These are phyloP conservation scores for Magnusiomyces tetraspermus DNA, from an alignment of 1,139 yeast species.

Conservation along the genomic window DNA sequence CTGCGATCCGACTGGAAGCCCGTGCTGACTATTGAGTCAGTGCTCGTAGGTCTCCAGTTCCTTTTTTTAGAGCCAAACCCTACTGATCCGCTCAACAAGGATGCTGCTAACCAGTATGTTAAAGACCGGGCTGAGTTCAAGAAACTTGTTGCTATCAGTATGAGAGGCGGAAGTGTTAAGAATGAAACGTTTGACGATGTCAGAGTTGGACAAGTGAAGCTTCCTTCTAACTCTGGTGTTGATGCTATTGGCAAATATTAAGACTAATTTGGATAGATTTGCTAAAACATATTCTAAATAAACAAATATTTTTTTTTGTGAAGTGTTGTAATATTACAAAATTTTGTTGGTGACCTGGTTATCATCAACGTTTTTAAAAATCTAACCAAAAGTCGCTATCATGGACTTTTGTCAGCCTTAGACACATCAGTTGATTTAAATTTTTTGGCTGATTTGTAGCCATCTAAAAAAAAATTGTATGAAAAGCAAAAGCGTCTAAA, in stretches of 20 bases:
- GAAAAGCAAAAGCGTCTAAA: no score
- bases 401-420: no score
- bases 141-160: conserved; percentile 48
- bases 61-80: conserved; percentile 86
- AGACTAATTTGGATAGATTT: not conserved
- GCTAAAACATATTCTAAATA: not conserved
- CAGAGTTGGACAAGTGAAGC: not conserved
- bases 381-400: no score
- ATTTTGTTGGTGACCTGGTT: no score
- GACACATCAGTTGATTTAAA: no score
- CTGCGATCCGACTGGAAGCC: conserved; percentile 96
- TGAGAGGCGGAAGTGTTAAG: conserved; percentile 64
- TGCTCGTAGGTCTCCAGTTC: conserved; percentile 77
- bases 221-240: not conserved
- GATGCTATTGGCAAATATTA: not conserved
- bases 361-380: no score
- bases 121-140: conserved; percentile 49
- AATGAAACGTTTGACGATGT: conserved; percentile 58
- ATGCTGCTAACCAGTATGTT: conserved; percentile 70
- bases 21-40: conserved; percentile 61
- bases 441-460: no score
- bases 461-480: no score
- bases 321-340: no score
- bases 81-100: conserved; percentile 83
- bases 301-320: not conserved